Percentiles rank a stretch among this genome's conserved stretches.
phyloP scores from a whole-genome alignment of 306 rosid genomes.

The Acacia crassicarpa region DNA sequence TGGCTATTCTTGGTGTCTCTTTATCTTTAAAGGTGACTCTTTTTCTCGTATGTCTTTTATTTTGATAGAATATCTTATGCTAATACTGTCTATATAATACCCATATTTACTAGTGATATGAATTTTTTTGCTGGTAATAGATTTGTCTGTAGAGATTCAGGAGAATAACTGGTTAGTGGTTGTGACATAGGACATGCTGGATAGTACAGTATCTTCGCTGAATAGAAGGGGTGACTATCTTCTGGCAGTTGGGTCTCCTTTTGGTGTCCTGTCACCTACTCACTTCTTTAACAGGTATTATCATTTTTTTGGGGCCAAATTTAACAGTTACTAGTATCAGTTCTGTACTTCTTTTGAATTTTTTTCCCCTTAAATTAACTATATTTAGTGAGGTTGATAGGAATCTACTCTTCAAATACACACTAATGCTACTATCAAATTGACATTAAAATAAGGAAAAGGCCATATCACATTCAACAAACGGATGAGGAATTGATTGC shows the following conservation, averaged over 20 bases:
- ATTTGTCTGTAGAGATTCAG: constrained; percentile 19
- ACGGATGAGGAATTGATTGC: not conserved
- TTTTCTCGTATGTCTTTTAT: constrained; percentile 26
- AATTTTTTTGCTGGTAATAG: constrained; percentile 24
- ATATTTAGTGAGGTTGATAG: not conserved
- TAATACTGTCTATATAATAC: constrained; percentile 8
- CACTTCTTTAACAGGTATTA: constrained; percentile 91
- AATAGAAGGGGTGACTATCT: constrained; percentile 77
- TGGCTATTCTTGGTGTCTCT: constrained; percentile 78
- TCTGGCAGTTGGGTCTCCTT: constrained; percentile 92
- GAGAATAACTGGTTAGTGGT: constrained; percentile 31
- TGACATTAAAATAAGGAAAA: not conserved
- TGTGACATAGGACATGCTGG: constrained; percentile 56
- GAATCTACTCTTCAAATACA: not conserved
- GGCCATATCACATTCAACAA: not conserved
- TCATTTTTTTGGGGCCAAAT: not conserved
- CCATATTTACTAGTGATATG: constrained; percentile 4
- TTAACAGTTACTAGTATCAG: constrained; percentile 70
- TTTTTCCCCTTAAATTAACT: not conserved
- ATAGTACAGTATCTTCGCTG: constrained; percentile 50
- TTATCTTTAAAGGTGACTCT: constrained; percentile 58
- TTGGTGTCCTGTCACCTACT: constrained; percentile 85
- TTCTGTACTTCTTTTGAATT: not conserved
- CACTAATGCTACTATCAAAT: not conserved
- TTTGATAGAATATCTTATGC: constrained; percentile 11